Conservation (phyloP, 1,284 basidiomycete species). For the Inonotus obliquus region DNA sequence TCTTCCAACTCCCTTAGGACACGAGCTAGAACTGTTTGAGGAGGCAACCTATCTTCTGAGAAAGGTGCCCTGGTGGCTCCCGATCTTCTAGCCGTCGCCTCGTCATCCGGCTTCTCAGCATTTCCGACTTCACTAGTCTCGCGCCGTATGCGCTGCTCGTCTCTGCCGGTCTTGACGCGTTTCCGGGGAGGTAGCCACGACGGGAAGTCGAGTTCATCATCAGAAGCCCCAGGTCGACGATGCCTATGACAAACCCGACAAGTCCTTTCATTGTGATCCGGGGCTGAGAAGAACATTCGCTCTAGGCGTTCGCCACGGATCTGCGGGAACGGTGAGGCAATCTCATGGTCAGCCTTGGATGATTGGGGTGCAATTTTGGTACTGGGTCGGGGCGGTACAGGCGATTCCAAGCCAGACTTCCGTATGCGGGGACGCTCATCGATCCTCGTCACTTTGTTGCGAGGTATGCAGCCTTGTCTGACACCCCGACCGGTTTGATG, state of each 20-base stretch:
- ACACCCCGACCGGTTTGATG: background rate
- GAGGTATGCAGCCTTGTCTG: background rate
- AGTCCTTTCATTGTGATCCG: slow-evolving; percentile 62
- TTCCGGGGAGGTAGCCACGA: slow-evolving; percentile 25
- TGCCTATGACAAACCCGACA: slow-evolving; percentile 60
- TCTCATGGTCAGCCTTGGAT: background rate
- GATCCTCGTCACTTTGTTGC: background rate
- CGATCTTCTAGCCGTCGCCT: slow-evolving; percentile 28
- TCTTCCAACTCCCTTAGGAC: slow-evolving; percentile 84
- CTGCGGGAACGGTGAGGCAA: slow-evolving; percentile 68
- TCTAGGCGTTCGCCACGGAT: slow-evolving; percentile 75
- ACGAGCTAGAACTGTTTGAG: slow-evolving; percentile 76
- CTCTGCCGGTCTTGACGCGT: slow-evolving; percentile 7
- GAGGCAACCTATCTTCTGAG: slow-evolving; percentile 48
- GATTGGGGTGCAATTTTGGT: slow-evolving; percentile 24
- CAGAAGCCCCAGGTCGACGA: slow-evolving; percentile 25
- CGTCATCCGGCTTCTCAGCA: slow-evolving; percentile 41
- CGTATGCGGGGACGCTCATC: slow-evolving; percentile 11
- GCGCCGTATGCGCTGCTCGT: slow-evolving; percentile 19
- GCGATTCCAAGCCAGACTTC: background rate
- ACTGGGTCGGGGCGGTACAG: background rate
- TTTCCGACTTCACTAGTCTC: background rate
- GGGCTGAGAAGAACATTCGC: slow-evolving; percentile 74
- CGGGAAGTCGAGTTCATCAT: slow-evolving; percentile 21
- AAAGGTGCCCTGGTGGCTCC: slow-evolving; percentile 21